A percentile compares a stretch with the other conserved stretches of the same genome.
phyloP scores from a whole-genome alignment of 352 stramenopile genomes.

The Phytophthora boehmeriae region DNA sequence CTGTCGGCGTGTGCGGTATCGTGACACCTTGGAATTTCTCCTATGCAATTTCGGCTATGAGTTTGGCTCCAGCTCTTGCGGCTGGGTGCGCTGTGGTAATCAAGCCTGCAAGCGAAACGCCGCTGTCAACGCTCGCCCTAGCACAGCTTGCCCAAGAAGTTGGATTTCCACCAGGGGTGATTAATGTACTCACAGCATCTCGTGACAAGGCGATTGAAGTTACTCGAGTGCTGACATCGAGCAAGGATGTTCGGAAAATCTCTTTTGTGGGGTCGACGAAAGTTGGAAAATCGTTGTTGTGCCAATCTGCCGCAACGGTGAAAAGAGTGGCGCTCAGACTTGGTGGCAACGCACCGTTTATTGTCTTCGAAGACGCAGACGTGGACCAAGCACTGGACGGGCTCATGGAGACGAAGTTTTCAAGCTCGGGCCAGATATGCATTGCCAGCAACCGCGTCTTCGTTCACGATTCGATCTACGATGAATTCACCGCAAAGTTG shows the following conservation, averaged over 20 bases:
- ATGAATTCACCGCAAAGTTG: conserved; percentile 89
- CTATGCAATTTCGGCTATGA: conserved; percentile 96
- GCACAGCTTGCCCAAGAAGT: conserved; percentile 87
- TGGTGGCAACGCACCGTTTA: conserved; percentile 89
- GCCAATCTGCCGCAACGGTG: conserved; percentile 70
- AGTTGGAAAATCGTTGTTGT: conserved; percentile 78
- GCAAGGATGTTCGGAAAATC: conserved; percentile 82
- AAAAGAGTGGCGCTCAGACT: conserved; percentile 84
- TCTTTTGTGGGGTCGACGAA: conserved; percentile 85
- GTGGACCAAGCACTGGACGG: conserved; percentile 77
- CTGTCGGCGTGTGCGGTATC: conserved; percentile 93
- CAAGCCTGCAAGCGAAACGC: conserved; percentile 97
- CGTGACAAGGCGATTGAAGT: conserved; percentile 67
- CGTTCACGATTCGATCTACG: conserved; percentile 91
- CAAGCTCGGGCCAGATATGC: conserved; percentile 84
- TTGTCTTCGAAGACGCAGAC: conserved; percentile 91
- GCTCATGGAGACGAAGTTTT: conserved; percentile 81
- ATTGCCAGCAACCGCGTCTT: conserved; percentile 91
- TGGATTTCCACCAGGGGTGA: conserved; percentile 78
- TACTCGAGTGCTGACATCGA: conserved; percentile 69
- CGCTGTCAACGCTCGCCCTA: conserved; percentile 94
- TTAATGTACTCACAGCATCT: conserved; percentile 86
- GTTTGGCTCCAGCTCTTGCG: conserved; percentile 91
- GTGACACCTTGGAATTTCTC: conserved; percentile 99
- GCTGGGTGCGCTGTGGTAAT: conserved; percentile 95